Evolutionary conservation across 306 rosid species (phyloP), one percentile per base, ranked within the genome.

Genomic region (Prunus campanulata): DNA sequence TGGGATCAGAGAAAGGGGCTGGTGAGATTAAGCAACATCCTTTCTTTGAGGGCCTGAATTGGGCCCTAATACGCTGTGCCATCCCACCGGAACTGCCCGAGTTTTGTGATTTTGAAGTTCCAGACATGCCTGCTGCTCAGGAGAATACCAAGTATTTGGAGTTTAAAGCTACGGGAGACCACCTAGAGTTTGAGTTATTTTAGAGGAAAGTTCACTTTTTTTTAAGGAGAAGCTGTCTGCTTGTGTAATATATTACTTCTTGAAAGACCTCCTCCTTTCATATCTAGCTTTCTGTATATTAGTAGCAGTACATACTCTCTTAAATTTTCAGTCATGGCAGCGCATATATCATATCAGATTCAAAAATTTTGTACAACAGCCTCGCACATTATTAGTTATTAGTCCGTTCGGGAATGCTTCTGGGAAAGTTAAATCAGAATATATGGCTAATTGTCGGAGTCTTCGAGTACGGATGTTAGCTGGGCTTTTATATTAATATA

Each of bases 11-110:
- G 82, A 90, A 87, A 87, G 97, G 97, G 2, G 91, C 97, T 2
- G 97, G 93, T 6, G 97, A 92, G 87, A 90, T 92, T 46, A 92
- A 92, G 80, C 93, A 87, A 63, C 97, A 92, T 65, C 97, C 96
- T 2, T 92, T 92, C 88, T 92, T 92, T 5, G 93, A 90, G 78
- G 96, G 96, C 74, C 79, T 92, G 78, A 92, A 90, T 79, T 92
- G 97, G 97, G 97, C 97, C 2, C 79, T 92, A 72, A 92, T 92
- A 72, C 92, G 97, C 3, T 90, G 96, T 44, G 83, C 96, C 15
- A 68, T 79, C 78, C 97, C 97, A 2, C 97, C 97, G 0, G 97
- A 90, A 83, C 68, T 88, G 71, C 97, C 97, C 0, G 93, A 88
- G 29, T 82, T 86, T 14, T 83, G 80, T 20, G 96, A 92, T 47